Evolutionary conservation across 306 rosid species (phyloP), one percentile per base, ranked within the genome.

Genomic region (Medicago lupulina): DNA sequence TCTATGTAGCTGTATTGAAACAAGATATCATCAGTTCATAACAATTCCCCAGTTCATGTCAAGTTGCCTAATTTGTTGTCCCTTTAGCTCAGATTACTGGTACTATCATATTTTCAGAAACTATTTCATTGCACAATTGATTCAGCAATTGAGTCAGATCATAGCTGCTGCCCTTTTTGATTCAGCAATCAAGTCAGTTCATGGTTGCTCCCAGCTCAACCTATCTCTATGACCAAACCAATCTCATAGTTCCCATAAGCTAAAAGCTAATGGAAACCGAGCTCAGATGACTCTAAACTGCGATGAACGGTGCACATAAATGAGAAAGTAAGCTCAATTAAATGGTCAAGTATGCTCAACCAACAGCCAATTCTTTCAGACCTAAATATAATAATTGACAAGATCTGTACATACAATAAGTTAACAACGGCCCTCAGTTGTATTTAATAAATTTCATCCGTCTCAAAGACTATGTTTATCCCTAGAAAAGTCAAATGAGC

Each of bases 241-340:
- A 50, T 6, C 53, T 17, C 13, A 53, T 7, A 53, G 60, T 8
- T 17, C n/a, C 14, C 62, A 11, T 57, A 58, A 23, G 38, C n/a
- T 58, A 23, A 23, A 58, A 58, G 8, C 38, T 23, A 23, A 28
- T 21, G 64, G 9, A 58, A 58, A 58, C 38, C 5, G 64, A 34
- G n/a, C 1, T 51, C 58, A 15, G 1, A 23, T 58, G 8, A 23
- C 16, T 58, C 16, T 28, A 58, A 58, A 58, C 23, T 61, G 51
- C 6, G 40, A 31, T 16, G 41, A 63, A 40, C 8, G 18, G 38
- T 53, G 73, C 55, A 63, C 1, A 19, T 39, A 62, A 49, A 71
- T 61, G 47, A 50, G 46, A 39, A 51, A 62, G n/a, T 23, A 74
- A 66, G 21, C 39, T 46, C 68, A 3, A 79, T 53, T 21, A 41